A percentile compares a stretch with the other conserved stretches of the same genome.
Evolutionary conservation across 2,329 filamentous ascomycete species (phyloP).

Genomic region (Penicillium aurantiogriseum): DNA sequence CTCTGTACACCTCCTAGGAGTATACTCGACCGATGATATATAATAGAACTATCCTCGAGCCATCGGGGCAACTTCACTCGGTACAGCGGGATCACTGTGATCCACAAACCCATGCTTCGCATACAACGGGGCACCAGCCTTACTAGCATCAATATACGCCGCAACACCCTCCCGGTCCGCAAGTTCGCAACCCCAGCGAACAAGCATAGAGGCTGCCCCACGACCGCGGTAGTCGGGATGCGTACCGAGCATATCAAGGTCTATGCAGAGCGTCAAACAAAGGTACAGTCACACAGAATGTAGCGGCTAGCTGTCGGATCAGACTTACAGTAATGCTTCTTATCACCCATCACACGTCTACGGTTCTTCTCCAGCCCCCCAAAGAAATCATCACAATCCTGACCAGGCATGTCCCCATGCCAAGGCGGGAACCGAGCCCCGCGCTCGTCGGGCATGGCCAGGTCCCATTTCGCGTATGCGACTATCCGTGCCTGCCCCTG

Average conservation of each 20-base stretch:
- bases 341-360: constrained; percentile 23
- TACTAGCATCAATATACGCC: constrained; percentile 42
- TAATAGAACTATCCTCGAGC: constrained; percentile 3
- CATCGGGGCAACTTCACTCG: constrained; percentile 10
- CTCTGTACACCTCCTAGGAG: neutral
- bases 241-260: constrained; percentile 42
- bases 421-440: constrained; percentile 31
- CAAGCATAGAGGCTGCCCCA: constrained; percentile 42
- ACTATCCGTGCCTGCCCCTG: constrained; percentile 18
- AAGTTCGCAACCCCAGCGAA: constrained; percentile 41
- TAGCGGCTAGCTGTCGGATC: neutral
- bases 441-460: constrained; percentile 23
- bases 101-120: constrained; percentile 43
- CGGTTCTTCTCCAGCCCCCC: constrained; percentile 21
- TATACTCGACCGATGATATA: neutral
- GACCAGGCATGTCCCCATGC: constrained; percentile 21
- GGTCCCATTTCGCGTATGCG: constrained; percentile 34
- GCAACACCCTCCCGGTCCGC: constrained; percentile 35
- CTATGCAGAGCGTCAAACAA: constrained; percentile 20
- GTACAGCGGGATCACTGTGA: constrained; percentile 5
- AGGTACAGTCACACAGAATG: neutral
- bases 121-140: constrained; percentile 39
- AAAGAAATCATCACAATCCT: constrained; percentile 22
- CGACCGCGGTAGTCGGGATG: constrained; percentile 44
- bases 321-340: constrained; percentile 29